These are phyloP conservation scores for Escallonia rubra DNA, from an alignment of 129 eudicot genomes.

Conservation along the genomic window DNA sequence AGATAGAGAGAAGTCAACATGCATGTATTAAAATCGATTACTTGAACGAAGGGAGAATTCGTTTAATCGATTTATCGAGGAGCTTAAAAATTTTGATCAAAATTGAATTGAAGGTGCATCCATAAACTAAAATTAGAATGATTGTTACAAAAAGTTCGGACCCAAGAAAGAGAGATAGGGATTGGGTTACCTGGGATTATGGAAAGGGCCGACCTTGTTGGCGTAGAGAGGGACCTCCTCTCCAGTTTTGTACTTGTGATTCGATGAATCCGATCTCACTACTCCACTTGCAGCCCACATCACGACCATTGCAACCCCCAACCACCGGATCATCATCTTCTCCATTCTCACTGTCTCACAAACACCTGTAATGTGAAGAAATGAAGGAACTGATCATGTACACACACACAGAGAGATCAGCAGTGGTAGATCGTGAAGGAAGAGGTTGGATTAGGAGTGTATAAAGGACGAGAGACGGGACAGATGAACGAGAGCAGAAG, in stretches of 20 bases:
- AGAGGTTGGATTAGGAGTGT: neutral
- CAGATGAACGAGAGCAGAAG: too few species aligned
- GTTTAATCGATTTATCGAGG: neutral
- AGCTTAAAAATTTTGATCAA: neutral
- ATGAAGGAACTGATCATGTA: neutral
- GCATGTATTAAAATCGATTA: too few species aligned
- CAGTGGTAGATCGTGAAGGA: constrained; percentile 4
- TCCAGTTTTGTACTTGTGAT: constrained; percentile 64
- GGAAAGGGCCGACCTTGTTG: constrained; percentile 89
- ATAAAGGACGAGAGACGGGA: too few species aligned
- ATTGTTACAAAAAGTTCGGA: neutral
- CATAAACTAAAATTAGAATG: neutral
- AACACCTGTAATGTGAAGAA: neutral
- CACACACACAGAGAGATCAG: constrained; percentile 3
- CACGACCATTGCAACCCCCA: constrained; percentile 33
- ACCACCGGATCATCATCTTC: constrained; percentile 25
- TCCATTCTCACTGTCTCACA: constrained; percentile 21
- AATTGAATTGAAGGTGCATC: neutral
- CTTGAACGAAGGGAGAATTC: too few species aligned
- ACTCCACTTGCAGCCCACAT: neutral
- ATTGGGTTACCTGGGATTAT: constrained; percentile 67
- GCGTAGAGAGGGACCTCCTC: constrained; percentile 83
- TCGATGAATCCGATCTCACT: constrained; percentile 63
- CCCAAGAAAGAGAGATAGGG: neutral
- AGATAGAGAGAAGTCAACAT: too few species aligned